Base-by-base conservation (phyloP, 2,329 filamentous ascomycete species). In the Colletotrichum orbiculare region DNA sequence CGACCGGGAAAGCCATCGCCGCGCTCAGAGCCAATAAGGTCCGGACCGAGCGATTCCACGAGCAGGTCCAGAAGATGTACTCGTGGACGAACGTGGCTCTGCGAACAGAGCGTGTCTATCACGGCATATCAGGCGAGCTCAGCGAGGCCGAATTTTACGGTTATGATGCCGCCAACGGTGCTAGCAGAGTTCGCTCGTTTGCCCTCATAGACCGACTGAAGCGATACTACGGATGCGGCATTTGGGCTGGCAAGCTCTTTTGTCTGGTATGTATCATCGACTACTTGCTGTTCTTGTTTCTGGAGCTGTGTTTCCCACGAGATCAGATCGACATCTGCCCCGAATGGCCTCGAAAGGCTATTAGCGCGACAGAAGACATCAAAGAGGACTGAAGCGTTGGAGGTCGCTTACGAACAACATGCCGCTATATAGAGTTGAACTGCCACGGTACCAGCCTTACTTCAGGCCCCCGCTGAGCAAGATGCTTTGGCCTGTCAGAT, bases 51-150 rank as follows among this genome's bases (percentile, higher is more conserved):
- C 88, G 91, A 46, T 99, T 99, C 74, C 96, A 99, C 75, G 95
- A 97, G 70, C 92, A 98, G 77, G 96, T 99, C 68, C 94, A 95
- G 77, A 92, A 92, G 81, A 98, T 98, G 96, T 99, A 99, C 80
- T 97, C 93, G 2, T 99, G 96, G 96, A 92, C 92, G 35, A 95
- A 99, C 75, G 95, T 99, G 35, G 96, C 96, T 12, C 87, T 91
- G 71, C 91, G 96, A 60, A 98, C 96, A 0, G 96, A 99, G 79
- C 87, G 95, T 37, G 96, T 99, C 1, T 99, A 99, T 77, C 89
- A 97, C 75, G 93, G 96, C 52, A 96, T 99, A 70, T 93, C 89
- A 2, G 94, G 94, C 8, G 89, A 89, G n/a, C 89, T 97, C 57
- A 89, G 87, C 69, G 93, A 96, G 71, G 89, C 91, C 58, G 93